phyloP scores from a whole-genome alignment of 805 yeast species.

The Jamesozyma hellenica region DNA sequence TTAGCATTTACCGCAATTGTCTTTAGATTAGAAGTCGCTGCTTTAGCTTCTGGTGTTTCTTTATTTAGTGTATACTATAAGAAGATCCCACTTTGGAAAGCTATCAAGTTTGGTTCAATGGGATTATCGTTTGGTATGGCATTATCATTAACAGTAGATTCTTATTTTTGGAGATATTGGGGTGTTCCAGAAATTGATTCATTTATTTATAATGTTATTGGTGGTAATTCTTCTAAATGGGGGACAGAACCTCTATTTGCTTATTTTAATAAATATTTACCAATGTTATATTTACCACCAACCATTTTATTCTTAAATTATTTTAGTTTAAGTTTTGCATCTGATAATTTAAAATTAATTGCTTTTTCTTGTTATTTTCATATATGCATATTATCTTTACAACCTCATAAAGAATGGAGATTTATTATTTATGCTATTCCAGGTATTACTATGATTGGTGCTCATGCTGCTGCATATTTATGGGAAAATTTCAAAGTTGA shows the following conservation, averaged over 20 bases:
- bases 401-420: constrained; percentile 93
- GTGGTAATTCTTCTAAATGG: constrained; percentile 71
- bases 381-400: constrained; percentile 59
- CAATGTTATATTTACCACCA: constrained; percentile 38
- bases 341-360: constrained; percentile 35
- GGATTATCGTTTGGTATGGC: constrained; percentile 45
- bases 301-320: constrained; percentile 33
- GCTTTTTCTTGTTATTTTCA: constrained; percentile 44
- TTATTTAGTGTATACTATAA: constrained; percentile 37
- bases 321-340: constrained; percentile 32
- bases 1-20: constrained; percentile 55
- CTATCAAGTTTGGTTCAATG: constrained; percentile 31
- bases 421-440: constrained; percentile 74
- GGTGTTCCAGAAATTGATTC: constrained; percentile 70
- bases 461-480: constrained; percentile 43
- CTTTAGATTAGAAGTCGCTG: constrained; percentile 62
- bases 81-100: constrained; percentile 35
- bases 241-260: constrained; percentile 69
- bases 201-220: constrained; percentile 63
- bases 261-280: constrained; percentile 44
- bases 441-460: constrained; percentile 50
- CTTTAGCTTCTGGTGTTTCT: constrained; percentile 42
- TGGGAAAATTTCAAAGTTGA: constrained; percentile 28
- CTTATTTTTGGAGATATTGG: constrained; percentile 59
- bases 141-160: constrained; percentile 44